Percentiles rank a stretch among this genome's conserved stretches.
These are phyloP conservation scores for Sungouiozyma intestinalis DNA, from an alignment of 805 yeast species.

Conservation along the genomic window DNA sequence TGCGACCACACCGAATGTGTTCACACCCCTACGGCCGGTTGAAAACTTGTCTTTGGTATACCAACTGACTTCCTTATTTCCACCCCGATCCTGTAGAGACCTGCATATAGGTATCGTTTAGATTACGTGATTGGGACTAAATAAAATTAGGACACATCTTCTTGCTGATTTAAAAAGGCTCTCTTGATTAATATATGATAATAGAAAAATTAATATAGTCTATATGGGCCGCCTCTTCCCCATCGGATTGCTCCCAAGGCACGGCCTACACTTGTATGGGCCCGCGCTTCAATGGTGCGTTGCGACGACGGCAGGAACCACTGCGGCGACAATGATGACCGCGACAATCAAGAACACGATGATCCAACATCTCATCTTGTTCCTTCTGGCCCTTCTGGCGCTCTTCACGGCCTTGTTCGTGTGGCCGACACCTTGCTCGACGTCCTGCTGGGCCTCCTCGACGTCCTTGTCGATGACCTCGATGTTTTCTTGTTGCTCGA, in stretches of 20 bases:
- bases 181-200: background rate
- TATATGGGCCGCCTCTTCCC: background rate
- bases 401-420: constrained; percentile 79
- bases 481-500: constrained; percentile 86
- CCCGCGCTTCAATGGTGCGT: constrained; percentile 12
- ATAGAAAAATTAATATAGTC: background rate
- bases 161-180: no score
- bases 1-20: constrained; percentile 26
- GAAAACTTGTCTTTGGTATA: constrained; percentile 31
- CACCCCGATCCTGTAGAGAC: constrained; percentile 21
- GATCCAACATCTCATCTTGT: constrained; percentile 77
- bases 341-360: constrained; percentile 48
- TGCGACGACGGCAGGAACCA: constrained; percentile 36
- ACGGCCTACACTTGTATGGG: no score
- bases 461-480: constrained; percentile 76
- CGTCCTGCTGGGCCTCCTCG: constrained; percentile 73
- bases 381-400: constrained; percentile 84
- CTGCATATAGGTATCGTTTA: constrained; percentile 6
- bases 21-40: constrained; percentile 21
- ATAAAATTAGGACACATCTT: constrained; percentile 21
- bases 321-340: constrained; percentile 59
- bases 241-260: no score
- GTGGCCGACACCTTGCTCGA: constrained; percentile 91
- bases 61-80: constrained; percentile 25
- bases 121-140: constrained; percentile 27